Conservation (phyloP, 257 asterid genomes). For the Prunella vulgaris region DNA sequence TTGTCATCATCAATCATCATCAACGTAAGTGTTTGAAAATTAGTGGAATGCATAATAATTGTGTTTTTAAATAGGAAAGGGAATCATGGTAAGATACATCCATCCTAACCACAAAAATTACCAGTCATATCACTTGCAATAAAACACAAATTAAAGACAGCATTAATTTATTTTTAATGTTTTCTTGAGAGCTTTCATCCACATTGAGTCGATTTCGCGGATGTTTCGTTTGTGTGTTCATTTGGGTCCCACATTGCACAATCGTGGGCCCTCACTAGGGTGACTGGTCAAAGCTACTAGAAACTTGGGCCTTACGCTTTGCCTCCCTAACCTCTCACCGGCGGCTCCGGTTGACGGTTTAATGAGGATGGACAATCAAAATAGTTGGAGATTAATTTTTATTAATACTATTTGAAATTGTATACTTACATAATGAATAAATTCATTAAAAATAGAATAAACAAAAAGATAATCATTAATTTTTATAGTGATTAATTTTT, state of each 20-base stretch:
- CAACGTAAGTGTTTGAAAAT: background rate
- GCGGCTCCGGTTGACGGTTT: constrained; percentile 22
- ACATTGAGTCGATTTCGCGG: background rate
- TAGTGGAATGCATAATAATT: background rate
- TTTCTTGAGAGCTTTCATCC: background rate
- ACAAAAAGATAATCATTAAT: too few relatives aligned
- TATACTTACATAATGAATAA: too few relatives aligned
- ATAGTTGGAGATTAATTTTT: too few relatives aligned
- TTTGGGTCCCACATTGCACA: background rate
- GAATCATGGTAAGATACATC: constrained; percentile 15
- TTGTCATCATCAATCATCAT: background rate
- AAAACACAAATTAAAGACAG: background rate
- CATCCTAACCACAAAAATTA: background rate
- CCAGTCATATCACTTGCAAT: background rate
- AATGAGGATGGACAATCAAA: too few relatives aligned
- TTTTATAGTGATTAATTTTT: too few relatives aligned
- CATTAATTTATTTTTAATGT: background rate
- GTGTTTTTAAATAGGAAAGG: background rate
- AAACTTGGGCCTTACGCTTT: constrained; percentile 9
- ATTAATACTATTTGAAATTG: too few relatives aligned
- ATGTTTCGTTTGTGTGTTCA: background rate
- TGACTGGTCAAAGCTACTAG: constrained; percentile 17
- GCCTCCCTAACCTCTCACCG: constrained; percentile 14
- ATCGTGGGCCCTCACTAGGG: background rate
- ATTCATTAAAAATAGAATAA: too few relatives aligned